A percentile compares a stretch with the other conserved stretches of the same genome.
Evolutionary conservation across 2,329 filamentous ascomycete species (phyloP).

Genomic region (Blumeriella jaapii): DNA sequence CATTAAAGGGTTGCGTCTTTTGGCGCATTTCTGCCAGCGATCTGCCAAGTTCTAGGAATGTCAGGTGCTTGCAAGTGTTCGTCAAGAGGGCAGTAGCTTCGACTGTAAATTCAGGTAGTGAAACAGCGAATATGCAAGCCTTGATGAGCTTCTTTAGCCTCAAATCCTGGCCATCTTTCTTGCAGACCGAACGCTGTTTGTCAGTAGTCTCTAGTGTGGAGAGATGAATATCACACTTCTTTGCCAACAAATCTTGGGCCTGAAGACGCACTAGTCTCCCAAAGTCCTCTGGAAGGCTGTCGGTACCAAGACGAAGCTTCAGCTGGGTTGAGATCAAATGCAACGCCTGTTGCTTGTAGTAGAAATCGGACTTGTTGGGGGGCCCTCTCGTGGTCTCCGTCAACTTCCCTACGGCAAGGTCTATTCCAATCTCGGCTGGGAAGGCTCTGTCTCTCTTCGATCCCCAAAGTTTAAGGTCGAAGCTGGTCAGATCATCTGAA

Average conservation of each 20-base stretch:
- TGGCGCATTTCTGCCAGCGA: slow-evolving; percentile 75
- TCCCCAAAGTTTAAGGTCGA: slow-evolving; percentile 80
- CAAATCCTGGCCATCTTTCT: slow-evolving; percentile 75
- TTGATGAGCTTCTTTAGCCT: slow-evolving; percentile 80
- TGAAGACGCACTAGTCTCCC: slow-evolving; percentile 75
- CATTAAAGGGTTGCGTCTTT: slow-evolving; percentile 67
- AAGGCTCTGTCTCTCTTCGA: slow-evolving; percentile 84
- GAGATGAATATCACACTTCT: slow-evolving; percentile 60
- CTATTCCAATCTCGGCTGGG: slow-evolving; percentile 74
- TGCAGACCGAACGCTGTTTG: slow-evolving; percentile 69
- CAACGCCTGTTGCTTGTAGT: slow-evolving; percentile 90
- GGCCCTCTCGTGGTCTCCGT: slow-evolving; percentile 62
- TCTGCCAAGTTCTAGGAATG: slow-evolving; percentile 77
- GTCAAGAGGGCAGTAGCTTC: slow-evolving; percentile 65
- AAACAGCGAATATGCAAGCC: slow-evolving; percentile 75
- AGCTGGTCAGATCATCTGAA: slow-evolving; percentile 77
- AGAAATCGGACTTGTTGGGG: slow-evolving; percentile 50
- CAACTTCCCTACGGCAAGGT: slow-evolving; percentile 78
- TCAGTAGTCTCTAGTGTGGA: slow-evolving; percentile 65
- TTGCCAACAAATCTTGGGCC: slow-evolving; percentile 69
- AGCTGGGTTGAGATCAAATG: slow-evolving; percentile 79
- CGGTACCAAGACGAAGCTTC: slow-evolving; percentile 80
- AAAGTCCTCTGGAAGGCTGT: slow-evolving; percentile 82
- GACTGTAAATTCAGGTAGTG: slow-evolving; percentile 66
- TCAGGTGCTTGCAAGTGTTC: slow-evolving; percentile 81